Percentiles rank a stretch among this genome's conserved stretches.
Conservation (phyloP, 352 stramenopile genomes). For the Pythium volutum region DNA sequence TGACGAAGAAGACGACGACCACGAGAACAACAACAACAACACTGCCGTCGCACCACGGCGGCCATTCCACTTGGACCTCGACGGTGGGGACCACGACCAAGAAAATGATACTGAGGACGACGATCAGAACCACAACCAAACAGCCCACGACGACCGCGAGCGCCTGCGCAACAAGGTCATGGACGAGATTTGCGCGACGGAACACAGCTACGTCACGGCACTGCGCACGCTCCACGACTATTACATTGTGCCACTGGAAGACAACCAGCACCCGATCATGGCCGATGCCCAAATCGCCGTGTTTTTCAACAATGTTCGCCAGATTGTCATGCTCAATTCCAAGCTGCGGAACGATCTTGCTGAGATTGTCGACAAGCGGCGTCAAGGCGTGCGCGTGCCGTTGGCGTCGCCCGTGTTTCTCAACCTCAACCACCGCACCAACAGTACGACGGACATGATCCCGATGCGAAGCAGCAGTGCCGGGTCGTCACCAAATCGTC, state of each 20-base stretch:
- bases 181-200: constrained; percentile 77
- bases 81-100: constrained; percentile 5
- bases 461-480: constrained; percentile 7
- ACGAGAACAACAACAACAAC: not conserved
- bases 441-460: constrained; percentile 10
- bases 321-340: constrained; percentile 84
- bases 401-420: constrained; percentile 21
- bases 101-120: constrained; percentile 26
- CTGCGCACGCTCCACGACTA: constrained; percentile 74
- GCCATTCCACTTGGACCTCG: constrained; percentile 6
- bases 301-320: constrained; percentile 82
- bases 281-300: constrained; percentile 82
- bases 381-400: constrained; percentile 8
- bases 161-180: constrained; percentile 53
- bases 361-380: constrained; percentile 47
- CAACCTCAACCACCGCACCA: not conserved
- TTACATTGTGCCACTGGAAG: constrained; percentile 79
- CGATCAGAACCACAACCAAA: constrained; percentile 9
- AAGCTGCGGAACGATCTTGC: constrained; percentile 73
- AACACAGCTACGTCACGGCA: constrained; percentile 73
- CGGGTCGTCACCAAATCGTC: constrained; percentile 13
- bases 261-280: constrained; percentile 78
- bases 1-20: not conserved
- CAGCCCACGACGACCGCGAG: constrained; percentile 18
- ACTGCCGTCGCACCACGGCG: not conserved